phyloP scores from a whole-genome alignment of 768 basidiomycete genomes.

The Rhodotorula kratochvilovae region DNA sequence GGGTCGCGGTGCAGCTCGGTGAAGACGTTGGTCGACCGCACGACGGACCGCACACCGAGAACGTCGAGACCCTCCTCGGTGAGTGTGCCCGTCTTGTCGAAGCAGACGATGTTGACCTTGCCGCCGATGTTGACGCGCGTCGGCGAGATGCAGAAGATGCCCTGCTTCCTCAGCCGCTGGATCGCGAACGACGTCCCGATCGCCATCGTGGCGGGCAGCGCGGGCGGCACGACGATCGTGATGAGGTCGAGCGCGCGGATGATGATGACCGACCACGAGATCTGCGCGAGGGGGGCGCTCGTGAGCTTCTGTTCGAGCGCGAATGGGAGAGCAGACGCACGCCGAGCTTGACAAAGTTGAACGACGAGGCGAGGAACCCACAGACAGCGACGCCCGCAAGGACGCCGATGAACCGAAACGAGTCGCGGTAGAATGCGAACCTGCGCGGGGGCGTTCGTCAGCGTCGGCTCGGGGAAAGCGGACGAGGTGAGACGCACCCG shows the following conservation, averaged over 20 bases:
- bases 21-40: constrained; percentile 67
- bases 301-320: constrained; percentile 21
- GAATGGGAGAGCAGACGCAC: constrained; percentile 53
- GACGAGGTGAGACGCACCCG: constrained; percentile 50
- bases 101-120: constrained; percentile 94
- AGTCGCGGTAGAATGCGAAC: constrained; percentile 93
- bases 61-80: constrained; percentile 98
- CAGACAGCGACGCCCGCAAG: constrained; percentile 83
- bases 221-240: constrained; percentile 95
- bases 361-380: constrained; percentile 84
- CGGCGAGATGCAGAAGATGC: constrained; percentile 94
- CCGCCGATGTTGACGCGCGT: constrained; percentile 91
- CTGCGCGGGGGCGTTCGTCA: not conserved
- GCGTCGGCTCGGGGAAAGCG: not conserved
- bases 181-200: constrained; percentile 97
- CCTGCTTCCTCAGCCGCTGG: constrained; percentile 72
- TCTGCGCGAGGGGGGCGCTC: constrained; percentile 53
- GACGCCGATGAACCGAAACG: constrained; percentile 70
- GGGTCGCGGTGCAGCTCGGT: constrained; percentile 85
- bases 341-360: constrained; percentile 85
- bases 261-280: constrained; percentile 83
- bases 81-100: constrained; percentile 97
- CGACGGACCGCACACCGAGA: constrained; percentile 81
- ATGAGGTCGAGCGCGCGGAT: constrained; percentile 89
- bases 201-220: constrained; percentile 90